Conservation (phyloP, 345 rosid species). For the Populus euphratica region DNA sequence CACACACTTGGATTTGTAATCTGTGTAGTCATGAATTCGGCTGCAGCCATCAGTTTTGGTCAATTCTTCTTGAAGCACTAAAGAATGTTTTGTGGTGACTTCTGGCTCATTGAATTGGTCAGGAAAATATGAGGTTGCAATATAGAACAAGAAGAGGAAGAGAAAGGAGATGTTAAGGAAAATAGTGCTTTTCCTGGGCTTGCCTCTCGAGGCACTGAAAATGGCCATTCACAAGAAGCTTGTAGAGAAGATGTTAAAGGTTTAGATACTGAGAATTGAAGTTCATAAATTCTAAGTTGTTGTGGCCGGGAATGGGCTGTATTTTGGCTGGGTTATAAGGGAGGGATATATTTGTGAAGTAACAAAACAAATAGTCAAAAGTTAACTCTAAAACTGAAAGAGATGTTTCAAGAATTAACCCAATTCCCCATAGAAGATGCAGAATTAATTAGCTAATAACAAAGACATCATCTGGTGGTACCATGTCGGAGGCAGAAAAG, state of each 20-base stretch:
- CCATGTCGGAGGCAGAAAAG: neutral
- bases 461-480: neutral
- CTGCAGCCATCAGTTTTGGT: slow-evolving; percentile 28
- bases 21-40: slow-evolving; percentile 38
- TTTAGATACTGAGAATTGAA: slow-evolving; percentile 11
- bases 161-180: slow-evolving; percentile 55
- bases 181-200: slow-evolving; percentile 30
- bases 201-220: slow-evolving; percentile 13
- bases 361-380: neutral
- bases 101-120: slow-evolving; percentile 9
- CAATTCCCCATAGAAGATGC: neutral
- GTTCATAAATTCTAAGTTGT: slow-evolving; percentile 20
- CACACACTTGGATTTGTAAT: slow-evolving; percentile 51
- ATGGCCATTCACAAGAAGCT: slow-evolving; percentile 39
- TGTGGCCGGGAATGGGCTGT: slow-evolving; percentile 14
- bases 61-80: slow-evolving; percentile 7
- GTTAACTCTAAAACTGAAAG: neutral
- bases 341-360: neutral
- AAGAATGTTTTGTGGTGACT: slow-evolving; percentile 2
- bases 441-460: neutral
- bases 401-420: neutral
- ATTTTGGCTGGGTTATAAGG: slow-evolving; percentile 14
- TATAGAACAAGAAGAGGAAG: slow-evolving; percentile 36
- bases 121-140: slow-evolving; percentile 20
- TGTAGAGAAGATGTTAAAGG: slow-evolving; percentile 11